Evolutionary conservation across 139 green algal species (phyloP).

Genomic region (Chlamydomonas sphaeroides): DNA sequence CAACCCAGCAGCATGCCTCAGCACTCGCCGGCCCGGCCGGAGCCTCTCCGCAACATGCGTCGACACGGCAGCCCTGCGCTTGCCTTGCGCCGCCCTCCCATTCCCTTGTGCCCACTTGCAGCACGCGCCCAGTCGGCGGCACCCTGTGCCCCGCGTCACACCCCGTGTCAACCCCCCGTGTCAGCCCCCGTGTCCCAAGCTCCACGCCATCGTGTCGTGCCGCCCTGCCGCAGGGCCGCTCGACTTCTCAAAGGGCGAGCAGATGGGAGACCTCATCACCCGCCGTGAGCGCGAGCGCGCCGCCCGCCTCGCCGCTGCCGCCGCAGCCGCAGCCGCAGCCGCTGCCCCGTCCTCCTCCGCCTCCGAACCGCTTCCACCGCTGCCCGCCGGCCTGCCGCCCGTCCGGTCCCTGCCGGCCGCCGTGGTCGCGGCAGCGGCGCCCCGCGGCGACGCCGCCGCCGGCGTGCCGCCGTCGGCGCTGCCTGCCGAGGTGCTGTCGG

Average conservation of each 20-base stretch:
- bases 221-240: neutral
- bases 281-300: constrained; percentile 14
- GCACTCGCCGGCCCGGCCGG: no score
- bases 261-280: constrained; percentile 25
- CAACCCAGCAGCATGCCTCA: no score
- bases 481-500: neutral
- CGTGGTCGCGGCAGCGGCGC: neutral
- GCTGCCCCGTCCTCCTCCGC: neutral
- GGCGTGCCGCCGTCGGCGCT: neutral
- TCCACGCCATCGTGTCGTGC: no score
- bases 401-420: neutral
- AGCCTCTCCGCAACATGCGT: no score
- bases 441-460: no score
- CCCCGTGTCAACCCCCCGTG: no score
- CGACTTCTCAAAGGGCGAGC: neutral
- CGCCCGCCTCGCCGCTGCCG: neutral
- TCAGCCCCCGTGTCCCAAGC: no score
- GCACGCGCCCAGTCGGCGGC: no score
- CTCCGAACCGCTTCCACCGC: neutral
- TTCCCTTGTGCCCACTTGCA: no score
- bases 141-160: no score
- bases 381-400: neutral
- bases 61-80: no score
- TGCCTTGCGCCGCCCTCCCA: no score
- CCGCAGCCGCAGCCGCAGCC: neutral